Conservation (phyloP, 129 eudicot genomes). For the Centaurea solstitialis region DNA sequence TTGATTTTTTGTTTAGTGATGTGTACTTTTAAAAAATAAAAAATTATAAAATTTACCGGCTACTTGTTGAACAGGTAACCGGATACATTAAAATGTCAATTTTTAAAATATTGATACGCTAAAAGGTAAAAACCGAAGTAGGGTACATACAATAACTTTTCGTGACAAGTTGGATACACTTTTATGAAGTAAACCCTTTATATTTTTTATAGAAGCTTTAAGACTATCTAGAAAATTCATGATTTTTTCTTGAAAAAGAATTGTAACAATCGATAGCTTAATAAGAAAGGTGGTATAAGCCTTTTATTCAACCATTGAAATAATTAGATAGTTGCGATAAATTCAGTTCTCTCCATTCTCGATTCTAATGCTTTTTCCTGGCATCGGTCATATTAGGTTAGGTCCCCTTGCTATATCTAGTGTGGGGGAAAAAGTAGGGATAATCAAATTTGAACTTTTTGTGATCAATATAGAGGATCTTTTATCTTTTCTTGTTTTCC, state of each 20-base stretch:
- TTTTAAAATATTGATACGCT: too few species aligned
- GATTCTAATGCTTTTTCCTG: not conserved
- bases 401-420: not conserved
- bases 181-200: too few species aligned
- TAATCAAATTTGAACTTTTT: not conserved
- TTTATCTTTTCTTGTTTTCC: not conserved
- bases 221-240: not conserved
- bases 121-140: too few species aligned
- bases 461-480: not conserved
- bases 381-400: not conserved
- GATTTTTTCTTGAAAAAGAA: not conserved
- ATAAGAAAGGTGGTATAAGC: not conserved
- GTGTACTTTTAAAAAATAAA: too few species aligned
- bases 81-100: too few species aligned
- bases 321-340: not conserved
- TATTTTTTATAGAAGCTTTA: not conserved
- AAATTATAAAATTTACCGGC: too few species aligned
- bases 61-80: too few species aligned
- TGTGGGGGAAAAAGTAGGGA: not conserved
- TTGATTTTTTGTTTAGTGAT: too few species aligned
- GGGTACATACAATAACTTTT: too few species aligned
- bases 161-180: too few species aligned
- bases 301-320: too few species aligned
- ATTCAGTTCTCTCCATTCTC: not conserved
- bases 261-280: not conserved